Conservation (phyloP, 2,329 filamentous ascomycete species). For the Amphichorda felina region DNA sequence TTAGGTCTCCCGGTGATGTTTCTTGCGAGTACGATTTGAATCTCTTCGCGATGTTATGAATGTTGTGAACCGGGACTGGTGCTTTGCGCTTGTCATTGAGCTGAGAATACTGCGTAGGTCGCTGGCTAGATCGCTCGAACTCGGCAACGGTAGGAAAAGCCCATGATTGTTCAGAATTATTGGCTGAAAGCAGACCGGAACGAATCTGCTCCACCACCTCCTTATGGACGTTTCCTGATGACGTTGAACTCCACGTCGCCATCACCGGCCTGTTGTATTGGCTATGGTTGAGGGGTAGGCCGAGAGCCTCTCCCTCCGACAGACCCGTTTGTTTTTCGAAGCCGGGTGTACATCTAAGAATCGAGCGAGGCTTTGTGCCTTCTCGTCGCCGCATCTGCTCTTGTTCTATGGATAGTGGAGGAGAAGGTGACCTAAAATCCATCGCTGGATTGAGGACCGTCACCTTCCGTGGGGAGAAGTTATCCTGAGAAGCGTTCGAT, state of each 20-base stretch:
- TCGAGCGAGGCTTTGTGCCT: conserved; percentile 16
- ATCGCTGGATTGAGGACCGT: conserved; percentile 17
- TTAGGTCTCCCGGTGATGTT: neutral
- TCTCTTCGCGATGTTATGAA: conserved; percentile 2
- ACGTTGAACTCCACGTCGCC: neutral
- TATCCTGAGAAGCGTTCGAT: conserved; percentile 1
- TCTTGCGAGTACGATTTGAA: conserved; percentile 1
- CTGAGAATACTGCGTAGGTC: neutral
- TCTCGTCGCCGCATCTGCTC: conserved; percentile 22
- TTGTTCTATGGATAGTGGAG: conserved; percentile 19
- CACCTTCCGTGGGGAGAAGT: conserved; percentile 14
- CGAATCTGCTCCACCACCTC: conserved; percentile 3
- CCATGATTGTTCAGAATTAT: neutral
- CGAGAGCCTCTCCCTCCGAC: conserved; percentile 1
- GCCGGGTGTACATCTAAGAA: conserved; percentile 16
- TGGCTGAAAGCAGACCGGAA: neutral
- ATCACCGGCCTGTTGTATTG: conserved; percentile 11
- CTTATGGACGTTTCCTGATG: neutral
- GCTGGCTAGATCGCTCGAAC: conserved; percentile 1
- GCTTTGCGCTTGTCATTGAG: neutral
- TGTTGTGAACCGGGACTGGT: neutral
- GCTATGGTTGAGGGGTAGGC: conserved; percentile 7
- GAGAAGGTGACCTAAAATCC: conserved; percentile 9
- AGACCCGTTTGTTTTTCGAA: conserved; percentile 5
- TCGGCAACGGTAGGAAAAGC: conserved; percentile 4